These are phyloP conservation scores for Discostella pseudostelligera DNA, from an alignment of 108 stramenopile genomes.

Conservation along the genomic window DNA sequence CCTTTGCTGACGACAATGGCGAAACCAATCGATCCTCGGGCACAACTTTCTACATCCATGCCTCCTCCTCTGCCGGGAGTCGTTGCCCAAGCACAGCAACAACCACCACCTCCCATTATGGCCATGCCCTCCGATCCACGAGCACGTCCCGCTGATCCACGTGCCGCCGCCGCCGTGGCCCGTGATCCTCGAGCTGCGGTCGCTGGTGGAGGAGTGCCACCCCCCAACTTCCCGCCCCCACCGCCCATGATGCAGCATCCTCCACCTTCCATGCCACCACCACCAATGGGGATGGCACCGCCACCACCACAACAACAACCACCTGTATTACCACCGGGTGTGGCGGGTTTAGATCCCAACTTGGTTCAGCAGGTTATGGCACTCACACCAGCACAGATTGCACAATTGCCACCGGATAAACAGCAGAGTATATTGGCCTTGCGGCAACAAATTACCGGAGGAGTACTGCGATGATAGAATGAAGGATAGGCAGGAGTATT, in stretches of 20 bases:
- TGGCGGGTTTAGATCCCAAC: slow-evolving; percentile 71
- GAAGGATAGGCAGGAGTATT: no score
- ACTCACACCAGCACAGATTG: slow-evolving; percentile 75
- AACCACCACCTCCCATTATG: slow-evolving; percentile 23
- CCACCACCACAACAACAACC: slow-evolving; percentile 41
- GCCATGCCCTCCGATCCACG: slow-evolving; percentile 52
- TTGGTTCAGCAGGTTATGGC: slow-evolving; percentile 90
- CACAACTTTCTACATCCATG: slow-evolving; percentile 13
- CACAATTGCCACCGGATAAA: slow-evolving; percentile 86
- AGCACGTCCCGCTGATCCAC: slow-evolving; percentile 44
- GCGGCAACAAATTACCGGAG: slow-evolving; percentile 77
- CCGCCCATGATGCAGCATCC: slow-evolving; percentile 24
- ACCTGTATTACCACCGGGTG: slow-evolving; percentile 25
- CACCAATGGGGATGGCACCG: slow-evolving; percentile 31
- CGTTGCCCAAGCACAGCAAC: slow-evolving; percentile 38
- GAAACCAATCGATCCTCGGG: slow-evolving; percentile 51
- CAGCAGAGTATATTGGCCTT: slow-evolving; percentile 83
- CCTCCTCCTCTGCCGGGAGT: slow-evolving; percentile 28
- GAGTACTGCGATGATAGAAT: background rate
- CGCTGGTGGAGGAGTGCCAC: slow-evolving; percentile 26
- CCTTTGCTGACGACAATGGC: slow-evolving; percentile 20
- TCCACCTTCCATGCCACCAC: slow-evolving; percentile 20
- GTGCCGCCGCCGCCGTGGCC: slow-evolving; percentile 19
- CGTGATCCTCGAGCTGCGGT: slow-evolving; percentile 43
- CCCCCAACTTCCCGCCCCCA: slow-evolving; percentile 37